A percentile compares a stretch with the other conserved stretches of the same genome.
phyloP scores from a whole-genome alignment of 2,329 filamentous ascomycete species.

The Diaporthe citri region DNA sequence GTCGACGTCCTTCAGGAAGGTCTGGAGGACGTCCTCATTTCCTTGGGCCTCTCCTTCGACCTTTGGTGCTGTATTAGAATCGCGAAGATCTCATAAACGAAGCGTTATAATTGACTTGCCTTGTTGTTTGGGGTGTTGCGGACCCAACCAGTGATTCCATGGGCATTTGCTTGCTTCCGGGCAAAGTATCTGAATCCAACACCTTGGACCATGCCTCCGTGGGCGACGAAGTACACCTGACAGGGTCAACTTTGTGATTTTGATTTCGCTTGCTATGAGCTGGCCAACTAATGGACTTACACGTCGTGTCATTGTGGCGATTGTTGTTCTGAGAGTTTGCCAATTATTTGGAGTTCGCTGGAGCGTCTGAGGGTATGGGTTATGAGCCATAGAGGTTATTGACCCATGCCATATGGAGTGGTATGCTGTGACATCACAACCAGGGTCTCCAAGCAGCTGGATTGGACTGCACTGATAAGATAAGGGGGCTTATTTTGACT shows the following conservation, averaged over 20 bases:
- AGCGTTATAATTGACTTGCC: slow-evolving; percentile 49
- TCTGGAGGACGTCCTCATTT: slow-evolving; percentile 70
- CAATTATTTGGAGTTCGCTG: not conserved
- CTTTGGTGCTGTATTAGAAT: slow-evolving; percentile 56
- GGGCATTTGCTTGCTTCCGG: slow-evolving; percentile 62
- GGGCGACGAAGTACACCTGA: slow-evolving; percentile 70
- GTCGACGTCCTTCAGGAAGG: slow-evolving; percentile 81
- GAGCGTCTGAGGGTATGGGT: not conserved
- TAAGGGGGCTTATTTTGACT: slow-evolving; percentile 37
- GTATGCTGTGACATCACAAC: slow-evolving; percentile 26
- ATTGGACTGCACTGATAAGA: slow-evolving; percentile 30
- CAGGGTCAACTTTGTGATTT: not conserved
- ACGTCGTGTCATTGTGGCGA: not conserved
- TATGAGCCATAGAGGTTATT: not conserved
- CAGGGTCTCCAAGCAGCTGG: not conserved
- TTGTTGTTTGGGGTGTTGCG: slow-evolving; percentile 69
- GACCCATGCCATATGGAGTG: not conserved
- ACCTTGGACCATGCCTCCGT: slow-evolving; percentile 78
- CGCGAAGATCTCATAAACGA: no score
- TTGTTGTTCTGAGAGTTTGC: not conserved
- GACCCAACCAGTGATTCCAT: slow-evolving; percentile 71
- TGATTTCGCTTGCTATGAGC: not conserved
- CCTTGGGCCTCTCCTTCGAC: slow-evolving; percentile 94
- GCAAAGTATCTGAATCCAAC: slow-evolving; percentile 71
- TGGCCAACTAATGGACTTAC: not conserved